phyloP scores from a whole-genome alignment of 164 flowering plant genomes.

The Santalum album region DNA sequence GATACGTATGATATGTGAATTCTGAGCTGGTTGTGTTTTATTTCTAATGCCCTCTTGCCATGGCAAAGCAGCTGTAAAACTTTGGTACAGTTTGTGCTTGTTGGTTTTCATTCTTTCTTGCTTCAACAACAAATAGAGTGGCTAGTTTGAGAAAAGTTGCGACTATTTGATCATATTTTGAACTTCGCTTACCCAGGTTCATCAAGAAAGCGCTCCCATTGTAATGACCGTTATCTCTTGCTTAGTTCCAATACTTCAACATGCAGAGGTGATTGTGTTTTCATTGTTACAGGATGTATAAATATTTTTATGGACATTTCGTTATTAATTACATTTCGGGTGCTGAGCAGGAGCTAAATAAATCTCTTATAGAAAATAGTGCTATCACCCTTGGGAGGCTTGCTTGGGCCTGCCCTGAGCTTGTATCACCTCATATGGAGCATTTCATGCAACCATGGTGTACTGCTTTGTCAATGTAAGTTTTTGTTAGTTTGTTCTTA shows the following conservation, averaged over 20 bases:
- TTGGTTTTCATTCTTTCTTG: too few species aligned
- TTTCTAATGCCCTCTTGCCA: too few species aligned
- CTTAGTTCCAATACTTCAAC: constrained; percentile 81
- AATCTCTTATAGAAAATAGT: constrained; percentile 89
- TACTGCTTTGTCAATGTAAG: constrained; percentile 75
- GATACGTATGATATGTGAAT: too few species aligned
- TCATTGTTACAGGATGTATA: background rate
- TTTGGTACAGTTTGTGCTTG: too few species aligned
- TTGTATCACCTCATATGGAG: constrained; percentile 94
- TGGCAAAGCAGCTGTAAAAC: too few species aligned
- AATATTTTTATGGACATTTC: background rate
- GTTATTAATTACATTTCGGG: constrained; percentile 8
- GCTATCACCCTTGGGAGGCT: constrained; percentile 96
- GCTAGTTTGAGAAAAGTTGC: too few species aligned
- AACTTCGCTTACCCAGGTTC: constrained; percentile 49
- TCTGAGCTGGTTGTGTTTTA: too few species aligned
- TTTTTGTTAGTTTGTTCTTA: background rate
- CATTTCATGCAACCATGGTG: constrained; percentile 99
- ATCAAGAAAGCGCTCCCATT: constrained; percentile 73
- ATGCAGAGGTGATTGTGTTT: constrained; percentile 56
- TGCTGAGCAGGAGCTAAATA: constrained; percentile 63
- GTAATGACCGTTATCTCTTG: constrained; percentile 66
- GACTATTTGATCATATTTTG: too few species aligned
- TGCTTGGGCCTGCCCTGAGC: constrained; percentile 93
- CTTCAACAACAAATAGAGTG: too few species aligned